Evolutionary conservation across 1,139 yeast species (phyloP), one percentile per base, ranked within the genome.

Genomic region (Meyerozyma sp.): DNA sequence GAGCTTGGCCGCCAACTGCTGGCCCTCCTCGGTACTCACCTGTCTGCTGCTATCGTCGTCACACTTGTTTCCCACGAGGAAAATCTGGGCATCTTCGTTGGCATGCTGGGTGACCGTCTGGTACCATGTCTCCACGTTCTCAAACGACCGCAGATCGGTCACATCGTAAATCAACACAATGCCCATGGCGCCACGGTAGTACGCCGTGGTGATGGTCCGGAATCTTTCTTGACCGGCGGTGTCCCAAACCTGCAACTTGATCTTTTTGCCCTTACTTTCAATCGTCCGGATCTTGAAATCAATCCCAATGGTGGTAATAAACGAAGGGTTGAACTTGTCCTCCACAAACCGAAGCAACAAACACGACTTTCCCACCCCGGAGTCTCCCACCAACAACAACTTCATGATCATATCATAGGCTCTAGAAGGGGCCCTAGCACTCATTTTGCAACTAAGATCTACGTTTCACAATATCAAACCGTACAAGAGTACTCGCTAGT

Each of bases 201-300:
- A 93, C 8, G 98, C 97, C 18, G 98, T 90, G 41, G 98, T 93
- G 66, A 93, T 93, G 44, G 98, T 93, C 73, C 97, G 82, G 76
- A 93, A 93, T 57, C 98, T 79, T 67, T 93, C 98, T 70, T 93
- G 98, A 25, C 98, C 98, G 6, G 98, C 98, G 34, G 98, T 93
- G 65, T 93, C 98, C 98, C 98, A 93, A 37, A 93, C 90, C 66
- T 93, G 98, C 60, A 93, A 78, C 70, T 93, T 93, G 66, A 94
- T 87, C 56, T 85, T 84, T 67, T 88, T 87, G 47, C 96, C 96
- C 54, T 91, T 93, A 55, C 93, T 79, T 57, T 91, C 97, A 54
- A 91, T 90, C 36, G 98, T 91, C 67, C 97, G 85, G 64, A 94
- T 91, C 72, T 94, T 93, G 77, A 93, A 93, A 66, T 93, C 98